Percentiles rank a stretch among this genome's conserved stretches.
Conservation (phyloP, 2,329 filamentous ascomycete species). For the Rhytidhysteron rufulum region DNA sequence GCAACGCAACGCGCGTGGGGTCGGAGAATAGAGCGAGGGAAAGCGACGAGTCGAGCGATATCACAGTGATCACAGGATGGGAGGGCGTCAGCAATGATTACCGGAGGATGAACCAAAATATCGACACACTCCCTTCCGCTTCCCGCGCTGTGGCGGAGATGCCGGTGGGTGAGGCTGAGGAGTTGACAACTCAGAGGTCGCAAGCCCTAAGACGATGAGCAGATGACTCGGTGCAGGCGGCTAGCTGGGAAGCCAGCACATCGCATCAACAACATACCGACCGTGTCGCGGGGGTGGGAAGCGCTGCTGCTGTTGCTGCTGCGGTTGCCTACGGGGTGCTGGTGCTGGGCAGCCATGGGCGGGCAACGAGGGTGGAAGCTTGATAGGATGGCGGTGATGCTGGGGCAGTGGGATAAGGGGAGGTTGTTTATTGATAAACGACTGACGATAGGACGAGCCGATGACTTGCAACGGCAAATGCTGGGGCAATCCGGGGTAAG, state of each 20-base stretch:
- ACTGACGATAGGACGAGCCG: too few species aligned
- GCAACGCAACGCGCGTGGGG: slow-evolving; percentile 22
- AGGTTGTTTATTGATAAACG: too few species aligned
- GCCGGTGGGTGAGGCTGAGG: slow-evolving; percentile 33
- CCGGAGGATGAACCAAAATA: slow-evolving; percentile 38
- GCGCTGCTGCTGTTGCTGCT: too few species aligned
- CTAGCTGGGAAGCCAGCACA: slow-evolving; percentile 33
- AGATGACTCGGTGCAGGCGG: slow-evolving; percentile 35
- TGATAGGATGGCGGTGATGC: slow-evolving; percentile 18
- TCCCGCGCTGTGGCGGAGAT: slow-evolving; percentile 26
- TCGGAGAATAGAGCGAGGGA: slow-evolving; percentile 20
- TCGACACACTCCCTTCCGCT: slow-evolving; percentile 29
- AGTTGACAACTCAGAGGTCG: slow-evolving; percentile 23
- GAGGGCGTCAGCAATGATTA: slow-evolving; percentile 26
- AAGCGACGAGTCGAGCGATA: slow-evolving; percentile 15
- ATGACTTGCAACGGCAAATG: not conserved
- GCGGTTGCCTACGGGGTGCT: slow-evolving; percentile 31
- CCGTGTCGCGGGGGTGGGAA: slow-evolving; percentile 21
- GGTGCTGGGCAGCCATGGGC: slow-evolving; percentile 12
- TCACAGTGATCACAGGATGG: slow-evolving; percentile 25
- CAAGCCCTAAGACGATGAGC: slow-evolving; percentile 16
- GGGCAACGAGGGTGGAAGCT: slow-evolving; percentile 9
- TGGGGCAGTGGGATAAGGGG: not conserved
- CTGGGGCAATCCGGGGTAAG: not conserved
- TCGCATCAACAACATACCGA: slow-evolving; percentile 34